A percentile compares a stretch with the other conserved stretches of the same genome.
Evolutionary conservation across 305 asterid species (phyloP).

Genomic region (Salvia sclarea): DNA sequence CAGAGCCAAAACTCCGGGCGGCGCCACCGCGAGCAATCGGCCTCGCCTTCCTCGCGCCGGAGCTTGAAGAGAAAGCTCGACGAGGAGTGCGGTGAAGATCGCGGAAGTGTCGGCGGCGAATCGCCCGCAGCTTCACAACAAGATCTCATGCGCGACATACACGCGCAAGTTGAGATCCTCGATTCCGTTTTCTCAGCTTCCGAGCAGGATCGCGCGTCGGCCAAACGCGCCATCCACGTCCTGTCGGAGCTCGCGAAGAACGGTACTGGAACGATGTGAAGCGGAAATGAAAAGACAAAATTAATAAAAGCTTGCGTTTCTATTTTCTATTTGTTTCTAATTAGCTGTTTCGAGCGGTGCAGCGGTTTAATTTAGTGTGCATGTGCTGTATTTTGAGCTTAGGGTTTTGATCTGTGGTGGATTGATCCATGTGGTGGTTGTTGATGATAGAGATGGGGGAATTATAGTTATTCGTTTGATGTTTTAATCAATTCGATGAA

Average conservation of each 20-base stretch:
- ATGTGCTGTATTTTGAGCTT: slow-evolving; percentile 34
- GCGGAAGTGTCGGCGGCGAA: slow-evolving; percentile 49
- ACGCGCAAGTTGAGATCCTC: slow-evolving; percentile 80
- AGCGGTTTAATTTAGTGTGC: slow-evolving; percentile 28
- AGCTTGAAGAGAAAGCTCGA: slow-evolving; percentile 86
- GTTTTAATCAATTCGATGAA: slow-evolving; percentile 20
- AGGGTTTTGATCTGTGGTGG: slow-evolving; percentile 44
- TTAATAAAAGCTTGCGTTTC: background rate
- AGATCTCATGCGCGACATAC: slow-evolving; percentile 71
- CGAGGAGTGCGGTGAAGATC: slow-evolving; percentile 63
- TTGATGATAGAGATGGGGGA: slow-evolving; percentile 47
- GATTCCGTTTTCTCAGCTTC: slow-evolving; percentile 49
- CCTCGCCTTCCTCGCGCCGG: slow-evolving; percentile 52
- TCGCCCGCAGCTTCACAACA: slow-evolving; percentile 55
- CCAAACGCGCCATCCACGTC: slow-evolving; percentile 77
- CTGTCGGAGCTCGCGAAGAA: slow-evolving; percentile 90
- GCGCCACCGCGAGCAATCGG: slow-evolving; percentile 68
- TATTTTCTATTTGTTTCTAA: background rate
- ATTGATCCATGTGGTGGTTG: slow-evolving; percentile 37
- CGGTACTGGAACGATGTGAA: slow-evolving; percentile 49
- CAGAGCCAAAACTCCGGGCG: slow-evolving; percentile 60
- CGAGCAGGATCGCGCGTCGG: slow-evolving; percentile 83
- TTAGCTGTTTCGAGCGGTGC: slow-evolving; percentile 8
- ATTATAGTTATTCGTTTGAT: background rate
- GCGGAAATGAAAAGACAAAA: background rate